Conservation (phyloP, 73 alveolate species). For the Tetrahymena borealis region DNA sequence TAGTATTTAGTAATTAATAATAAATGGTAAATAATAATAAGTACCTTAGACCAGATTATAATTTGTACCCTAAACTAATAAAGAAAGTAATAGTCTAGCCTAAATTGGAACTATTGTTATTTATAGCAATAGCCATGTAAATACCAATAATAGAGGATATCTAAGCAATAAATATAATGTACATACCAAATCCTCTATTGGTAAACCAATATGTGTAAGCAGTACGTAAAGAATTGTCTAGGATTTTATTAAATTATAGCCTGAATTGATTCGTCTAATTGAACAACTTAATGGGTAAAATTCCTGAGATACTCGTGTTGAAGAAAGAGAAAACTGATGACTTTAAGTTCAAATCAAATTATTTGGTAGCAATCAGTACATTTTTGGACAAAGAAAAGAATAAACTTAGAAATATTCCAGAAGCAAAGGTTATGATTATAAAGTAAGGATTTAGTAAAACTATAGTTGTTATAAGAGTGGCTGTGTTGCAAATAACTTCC, state of each 20-base stretch:
- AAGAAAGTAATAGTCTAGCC: neutral
- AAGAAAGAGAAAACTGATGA: neutral
- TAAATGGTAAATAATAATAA: neutral
- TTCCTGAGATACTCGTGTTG: neutral
- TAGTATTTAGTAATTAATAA: no score
- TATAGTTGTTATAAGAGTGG: no score
- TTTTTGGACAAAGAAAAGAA: neutral
- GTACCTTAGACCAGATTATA: neutral
- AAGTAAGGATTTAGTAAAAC: no score
- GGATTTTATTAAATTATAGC: neutral
- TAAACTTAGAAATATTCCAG: neutral
- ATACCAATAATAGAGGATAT: neutral
- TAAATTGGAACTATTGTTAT: neutral
- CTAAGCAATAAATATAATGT: neutral
- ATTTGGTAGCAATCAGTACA: neutral
- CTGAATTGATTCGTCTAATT: neutral
- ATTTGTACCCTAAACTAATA: neutral
- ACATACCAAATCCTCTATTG: neutral
- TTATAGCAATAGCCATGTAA: neutral
- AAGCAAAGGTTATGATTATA: neutral
- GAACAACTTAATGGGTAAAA: neutral
- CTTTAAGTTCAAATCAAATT: neutral
- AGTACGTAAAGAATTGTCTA: neutral
- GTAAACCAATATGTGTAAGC: neutral
- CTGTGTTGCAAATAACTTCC: no score